Base-by-base conservation (phyloP, 495 filamentous ascomycete genomes). In the Neurospora sp. region DNA sequence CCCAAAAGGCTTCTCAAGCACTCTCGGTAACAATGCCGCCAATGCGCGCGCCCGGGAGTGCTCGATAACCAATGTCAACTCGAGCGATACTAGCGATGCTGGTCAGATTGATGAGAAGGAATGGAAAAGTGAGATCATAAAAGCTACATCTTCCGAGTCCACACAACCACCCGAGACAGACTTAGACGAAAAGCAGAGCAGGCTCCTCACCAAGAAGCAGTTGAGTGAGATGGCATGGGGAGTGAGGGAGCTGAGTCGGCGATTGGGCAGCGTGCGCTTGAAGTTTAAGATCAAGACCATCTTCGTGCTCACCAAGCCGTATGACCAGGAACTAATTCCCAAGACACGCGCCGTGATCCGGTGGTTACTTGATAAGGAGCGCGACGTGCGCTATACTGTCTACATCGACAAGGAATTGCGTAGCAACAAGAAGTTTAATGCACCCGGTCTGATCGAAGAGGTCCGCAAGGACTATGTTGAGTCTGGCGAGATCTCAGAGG, bases 181-280 rank as follows among this genome's bases (percentile, higher is more conserved):
- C 72, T 71, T 73, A 7, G 79, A 82, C 23, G 80, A 77, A 11
- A 71, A 81, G 42, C 84, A 87, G 74, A 85, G 81, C 72, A 82
- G 87, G 16, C 87, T 96, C 40, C 85, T 99, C 75, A 98, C 94
- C 3, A 99, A 98, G 82, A 92, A 90, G 74, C 93, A 99, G 81
- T 85, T 99, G 41, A 92, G 91, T 2, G 96, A 98, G 75, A 97
- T 99, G 96, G 94, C 94, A 0, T 93, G 93, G 89, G 95, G 95
- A 31, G 94, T 99, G 72, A 88, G 96, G 39, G 94, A 97, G 78
- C 84, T 99, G 69, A 92, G 92, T 39, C 94, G 97, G 80, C 92
- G 91, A 72, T 85, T 98, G 71, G 91, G 92, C 60, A 91, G 88
- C 80, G 88, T 97, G 77, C 87, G 88, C 72, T 84, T 97, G 71